Base-by-base conservation (phyloP, 2,329 filamentous ascomycete species). In the Sclerotinia minor region DNA sequence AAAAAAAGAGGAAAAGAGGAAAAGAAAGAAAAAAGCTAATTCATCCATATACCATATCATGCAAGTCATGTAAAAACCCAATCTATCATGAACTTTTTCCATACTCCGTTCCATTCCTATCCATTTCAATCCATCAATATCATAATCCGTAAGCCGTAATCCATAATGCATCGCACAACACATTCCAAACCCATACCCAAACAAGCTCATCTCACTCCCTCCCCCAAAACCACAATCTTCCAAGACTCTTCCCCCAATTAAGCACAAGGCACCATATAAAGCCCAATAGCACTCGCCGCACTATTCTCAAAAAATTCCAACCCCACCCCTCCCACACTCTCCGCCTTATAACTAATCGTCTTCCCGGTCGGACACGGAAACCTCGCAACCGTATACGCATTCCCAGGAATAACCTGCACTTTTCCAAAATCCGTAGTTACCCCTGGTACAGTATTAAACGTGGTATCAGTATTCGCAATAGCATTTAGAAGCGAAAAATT, bases 301-400 rank as follows among this genome's bases (percentile, higher is more conserved):
- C 80, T 89, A 75, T 90, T 86, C 78, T 91, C 83, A 79, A 90
- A 89, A 78, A 84, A 91, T 65, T 83, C 78, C 52, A 91, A 77
- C 54, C 79, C 75, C 52, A 86, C 85, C 70, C 79, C 79, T 3
- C 82, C 84, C 7, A 79, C 78, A 60, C 81, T 79, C 59, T 79
- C 81, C 72, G 89, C 80, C 79, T 85, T 79, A 72, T 83, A 85
- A 3, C 78, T 79, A 21, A 89, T 76, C 19, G 79, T 79, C 75
- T 83, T 64, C 2, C 84, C 85, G 55, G 81, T 83, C 0, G 83
- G 81, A 73, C 87, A 90, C 17, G 77, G 73, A 73, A 86, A 86
- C 7, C 80, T 84, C 11, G 79, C 78, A 60, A 89, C 79, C 49
- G 80, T 77, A 69, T 85, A 86, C 32, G 81, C 81, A 70, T 84